A percentile compares a stretch with the other conserved stretches of the same genome.
Conservation (phyloP, 305 asterid species). For the Salvia sclarea region DNA sequence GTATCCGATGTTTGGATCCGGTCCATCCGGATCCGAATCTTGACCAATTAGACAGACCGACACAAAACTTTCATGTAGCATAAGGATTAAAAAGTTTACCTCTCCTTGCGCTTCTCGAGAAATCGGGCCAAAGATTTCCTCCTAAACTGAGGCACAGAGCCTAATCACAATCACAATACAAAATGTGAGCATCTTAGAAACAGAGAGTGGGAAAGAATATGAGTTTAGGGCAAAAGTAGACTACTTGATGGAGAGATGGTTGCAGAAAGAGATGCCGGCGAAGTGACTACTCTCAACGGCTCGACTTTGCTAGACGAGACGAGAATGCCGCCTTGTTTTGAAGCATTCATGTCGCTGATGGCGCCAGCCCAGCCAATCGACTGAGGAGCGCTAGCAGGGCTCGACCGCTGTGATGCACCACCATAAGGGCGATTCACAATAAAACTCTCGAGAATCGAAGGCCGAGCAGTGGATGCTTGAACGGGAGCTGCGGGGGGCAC, state of each 20-base stretch:
- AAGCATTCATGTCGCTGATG: constrained; percentile 26
- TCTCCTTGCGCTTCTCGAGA: constrained; percentile 87
- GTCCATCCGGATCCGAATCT: neutral
- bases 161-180: constrained; percentile 36
- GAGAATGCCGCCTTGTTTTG: constrained; percentile 38
- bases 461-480: constrained; percentile 43
- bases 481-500: constrained; percentile 45
- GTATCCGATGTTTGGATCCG: too few relatives aligned
- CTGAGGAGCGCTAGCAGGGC: constrained; percentile 41
- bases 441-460: constrained; percentile 50
- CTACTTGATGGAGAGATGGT: constrained; percentile 49
- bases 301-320: constrained; percentile 41
- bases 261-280: constrained; percentile 39
- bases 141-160: constrained; percentile 76
- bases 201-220: neutral
- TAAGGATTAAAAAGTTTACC: too few relatives aligned
- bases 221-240: neutral
- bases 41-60: neutral
- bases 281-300: constrained; percentile 40
- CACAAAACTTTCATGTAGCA: too few relatives aligned
- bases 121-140: constrained; percentile 83
- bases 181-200: neutral
- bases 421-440: constrained; percentile 42
- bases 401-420: constrained; percentile 29
- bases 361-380: constrained; percentile 35